phyloP scores from a whole-genome alignment of 352 stramenopile genomes.

The Thraustochytrium sp. region DNA sequence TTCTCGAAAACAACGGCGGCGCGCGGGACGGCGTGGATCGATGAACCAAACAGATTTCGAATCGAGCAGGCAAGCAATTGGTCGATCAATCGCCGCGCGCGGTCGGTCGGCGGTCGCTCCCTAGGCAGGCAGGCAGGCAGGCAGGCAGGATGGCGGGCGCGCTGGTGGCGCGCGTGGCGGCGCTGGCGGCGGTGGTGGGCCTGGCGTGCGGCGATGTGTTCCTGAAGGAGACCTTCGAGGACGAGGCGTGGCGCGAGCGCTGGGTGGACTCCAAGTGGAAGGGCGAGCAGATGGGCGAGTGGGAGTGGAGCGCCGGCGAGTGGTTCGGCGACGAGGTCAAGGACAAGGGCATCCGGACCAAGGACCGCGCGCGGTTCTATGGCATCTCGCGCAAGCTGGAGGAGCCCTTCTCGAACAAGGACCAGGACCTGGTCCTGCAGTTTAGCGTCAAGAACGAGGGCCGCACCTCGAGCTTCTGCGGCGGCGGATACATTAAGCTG shows the following conservation, averaged over 20 bases:
- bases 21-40: no score
- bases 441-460: conserved; percentile 98
- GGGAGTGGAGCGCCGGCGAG: conserved; percentile 84
- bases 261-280: conserved; percentile 92
- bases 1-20: no score
- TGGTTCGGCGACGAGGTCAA: conserved; percentile 73
- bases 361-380: conserved; percentile 93
- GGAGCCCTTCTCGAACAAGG: conserved; percentile 75
- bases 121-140: no score
- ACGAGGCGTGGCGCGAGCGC: conserved; percentile 64
- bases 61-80: no score
- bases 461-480: conserved; percentile 86
- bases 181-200: conserved; percentile 16
- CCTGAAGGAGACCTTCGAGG: conserved; percentile 88
- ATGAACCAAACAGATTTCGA: no score
- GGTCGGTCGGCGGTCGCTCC: no score
- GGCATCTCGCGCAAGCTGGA: conserved; percentile 84
- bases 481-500: conserved; percentile 99
- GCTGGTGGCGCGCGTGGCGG: no score
- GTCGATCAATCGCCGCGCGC: no score
- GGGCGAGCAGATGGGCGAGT: conserved; percentile 78
- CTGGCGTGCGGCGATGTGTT: conserved; percentile 66
- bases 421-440: conserved; percentile 79
- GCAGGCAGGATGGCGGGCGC: no score
- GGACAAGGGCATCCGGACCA: conserved; percentile 91